Evolutionary conservation across 441 rosid species (phyloP).

Genomic region (Cnidoscolus chayamansa): DNA sequence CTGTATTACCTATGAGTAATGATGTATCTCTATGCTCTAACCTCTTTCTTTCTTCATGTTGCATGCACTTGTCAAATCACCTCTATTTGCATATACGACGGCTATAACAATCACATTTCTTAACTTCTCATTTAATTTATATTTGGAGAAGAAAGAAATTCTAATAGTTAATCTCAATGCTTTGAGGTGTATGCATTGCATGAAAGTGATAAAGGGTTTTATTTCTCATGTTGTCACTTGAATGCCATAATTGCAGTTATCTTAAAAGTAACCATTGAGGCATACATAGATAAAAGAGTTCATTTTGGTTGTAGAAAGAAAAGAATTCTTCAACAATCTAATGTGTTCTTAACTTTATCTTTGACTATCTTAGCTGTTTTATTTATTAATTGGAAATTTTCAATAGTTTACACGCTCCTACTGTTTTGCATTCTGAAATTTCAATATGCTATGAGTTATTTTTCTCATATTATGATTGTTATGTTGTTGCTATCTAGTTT

Average conservation of each 20-base stretch:
- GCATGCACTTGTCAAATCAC: not conserved
- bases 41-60: conserved; percentile 1
- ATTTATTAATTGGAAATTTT: not conserved
- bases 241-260: not conserved
- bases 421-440: not conserved
- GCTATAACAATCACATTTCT: not conserved
- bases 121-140: not conserved
- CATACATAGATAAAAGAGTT: not conserved
- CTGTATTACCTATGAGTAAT: not conserved
- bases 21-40: not conserved
- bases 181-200: not conserved
- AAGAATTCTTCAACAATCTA: not conserved
- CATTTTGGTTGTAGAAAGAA: not conserved
- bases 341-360: not conserved
- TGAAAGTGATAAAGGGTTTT: not conserved
- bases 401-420: not conserved
- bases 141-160: not conserved
- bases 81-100: not conserved
- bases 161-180: not conserved
- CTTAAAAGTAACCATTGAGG: not conserved
- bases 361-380: not conserved
- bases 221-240: not conserved
- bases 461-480: not conserved
- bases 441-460: not conserved
- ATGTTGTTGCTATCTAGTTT: not conserved